These are phyloP conservation scores for Suillus bovinus DNA, from an alignment of 768 basidiomycete genomes.

Conservation along the genomic window DNA sequence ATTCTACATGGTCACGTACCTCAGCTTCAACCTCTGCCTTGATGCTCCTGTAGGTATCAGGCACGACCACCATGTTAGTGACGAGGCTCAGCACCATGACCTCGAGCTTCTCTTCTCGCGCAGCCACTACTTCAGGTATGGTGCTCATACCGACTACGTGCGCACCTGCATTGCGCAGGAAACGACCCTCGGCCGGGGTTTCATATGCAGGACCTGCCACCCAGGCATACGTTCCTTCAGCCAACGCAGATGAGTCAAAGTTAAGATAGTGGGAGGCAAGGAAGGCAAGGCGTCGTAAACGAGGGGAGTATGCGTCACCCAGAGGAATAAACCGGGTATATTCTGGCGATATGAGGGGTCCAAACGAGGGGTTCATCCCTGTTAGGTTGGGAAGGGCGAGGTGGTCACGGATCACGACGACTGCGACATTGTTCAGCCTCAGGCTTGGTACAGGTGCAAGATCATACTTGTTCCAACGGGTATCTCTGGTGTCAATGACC, in stretches of 20 bases:
- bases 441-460: not conserved
- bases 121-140: constrained; percentile 84
- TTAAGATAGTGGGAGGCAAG: constrained; percentile 65
- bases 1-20: constrained; percentile 39
- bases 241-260: constrained; percentile 54
- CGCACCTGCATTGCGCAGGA: constrained; percentile 72
- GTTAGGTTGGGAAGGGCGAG: constrained; percentile 77
- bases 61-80: constrained; percentile 83
- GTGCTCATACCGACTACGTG: constrained; percentile 97
- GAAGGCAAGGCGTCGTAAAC: constrained; percentile 71
- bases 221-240: constrained; percentile 88
- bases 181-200: constrained; percentile 82
- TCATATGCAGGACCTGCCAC: constrained; percentile 91
- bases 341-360: constrained; percentile 57
- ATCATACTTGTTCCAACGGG: constrained; percentile 79
- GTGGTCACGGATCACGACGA: constrained; percentile 85
- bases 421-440: constrained; percentile 37
- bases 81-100: constrained; percentile 82
- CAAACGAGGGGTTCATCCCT: constrained; percentile 79
- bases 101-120: constrained; percentile 71
- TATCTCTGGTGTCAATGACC: constrained; percentile 71
- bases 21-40: constrained; percentile 77
- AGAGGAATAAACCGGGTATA: constrained; percentile 81
- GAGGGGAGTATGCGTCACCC: constrained; percentile 78
- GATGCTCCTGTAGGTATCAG: constrained; percentile 63